Evolutionary conservation across 495 filamentous ascomycete genomes (phyloP).

Genomic region (Parathielavia hyrcaniae): DNA sequence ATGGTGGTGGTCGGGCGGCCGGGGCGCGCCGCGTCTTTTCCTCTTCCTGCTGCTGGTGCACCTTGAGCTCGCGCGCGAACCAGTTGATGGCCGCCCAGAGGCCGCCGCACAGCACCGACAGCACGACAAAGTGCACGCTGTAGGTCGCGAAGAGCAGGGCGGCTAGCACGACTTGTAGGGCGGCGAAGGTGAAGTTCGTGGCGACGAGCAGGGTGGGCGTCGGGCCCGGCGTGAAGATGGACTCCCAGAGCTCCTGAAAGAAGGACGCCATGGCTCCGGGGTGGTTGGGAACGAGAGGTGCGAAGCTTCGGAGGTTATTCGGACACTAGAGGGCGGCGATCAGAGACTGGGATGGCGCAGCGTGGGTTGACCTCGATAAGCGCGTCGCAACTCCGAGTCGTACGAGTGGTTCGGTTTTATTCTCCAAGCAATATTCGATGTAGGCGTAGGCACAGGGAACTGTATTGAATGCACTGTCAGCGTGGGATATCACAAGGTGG

Average conservation of each 20-base stretch:
- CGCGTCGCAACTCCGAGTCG: background rate
- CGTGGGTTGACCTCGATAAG: background rate
- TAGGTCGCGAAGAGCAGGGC: conserved; percentile 71
- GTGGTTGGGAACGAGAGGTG: background rate
- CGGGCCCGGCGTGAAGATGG: conserved; percentile 85
- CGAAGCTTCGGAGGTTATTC: background rate
- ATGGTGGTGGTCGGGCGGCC: conserved; percentile 22
- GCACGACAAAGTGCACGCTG: conserved; percentile 78
- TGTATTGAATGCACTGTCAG: conserved; percentile 1
- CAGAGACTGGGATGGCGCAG: too few relatives aligned
- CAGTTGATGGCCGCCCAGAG: conserved; percentile 95
- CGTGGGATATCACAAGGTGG: conserved; percentile 1
- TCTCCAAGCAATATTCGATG: background rate
- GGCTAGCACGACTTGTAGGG: conserved; percentile 72
- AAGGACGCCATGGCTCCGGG: conserved; percentile 66
- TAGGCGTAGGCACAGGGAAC: background rate
- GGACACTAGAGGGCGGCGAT: too few relatives aligned
- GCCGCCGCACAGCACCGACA: conserved; percentile 69
- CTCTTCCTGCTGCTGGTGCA: conserved; percentile 58
- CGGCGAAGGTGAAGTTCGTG: conserved; percentile 82
- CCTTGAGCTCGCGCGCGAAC: conserved; percentile 77
- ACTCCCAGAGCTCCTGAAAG: conserved; percentile 74
- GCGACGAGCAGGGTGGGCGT: conserved; percentile 83
- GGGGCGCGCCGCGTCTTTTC: conserved; percentile 46
- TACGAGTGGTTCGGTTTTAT: background rate